Evolutionary conservation across 2,329 filamentous ascomycete genomes (phyloP).

Genomic region (Pleomassaria siparia): DNA sequence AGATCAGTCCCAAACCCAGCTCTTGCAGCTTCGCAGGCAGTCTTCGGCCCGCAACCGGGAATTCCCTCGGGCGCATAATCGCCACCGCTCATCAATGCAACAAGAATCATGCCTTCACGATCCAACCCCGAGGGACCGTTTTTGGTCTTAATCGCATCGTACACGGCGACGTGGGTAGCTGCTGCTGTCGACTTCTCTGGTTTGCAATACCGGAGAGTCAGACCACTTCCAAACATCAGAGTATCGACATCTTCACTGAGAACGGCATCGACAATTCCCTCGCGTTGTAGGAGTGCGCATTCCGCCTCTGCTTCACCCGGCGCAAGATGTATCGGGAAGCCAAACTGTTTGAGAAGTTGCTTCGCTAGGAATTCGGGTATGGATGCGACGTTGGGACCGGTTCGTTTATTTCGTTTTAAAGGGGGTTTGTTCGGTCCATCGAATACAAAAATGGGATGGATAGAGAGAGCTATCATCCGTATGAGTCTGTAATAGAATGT

Average conservation of each 20-base stretch:
- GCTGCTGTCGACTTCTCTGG: slow-evolving; percentile 67
- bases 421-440: slow-evolving; percentile 82
- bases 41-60: slow-evolving; percentile 80
- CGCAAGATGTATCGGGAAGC: slow-evolving; percentile 79
- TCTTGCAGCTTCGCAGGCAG: slow-evolving; percentile 85
- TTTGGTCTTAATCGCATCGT: slow-evolving; percentile 64
- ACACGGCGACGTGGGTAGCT: slow-evolving; percentile 84
- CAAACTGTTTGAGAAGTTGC: slow-evolving; percentile 79
- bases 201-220: slow-evolving; percentile 81
- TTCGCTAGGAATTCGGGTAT: slow-evolving; percentile 77
- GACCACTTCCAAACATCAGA: slow-evolving; percentile 89
- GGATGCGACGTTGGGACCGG: slow-evolving; percentile 63
- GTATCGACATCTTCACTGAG: slow-evolving; percentile 96
- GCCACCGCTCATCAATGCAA: slow-evolving; percentile 92
- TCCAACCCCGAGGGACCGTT: slow-evolving; percentile 65
- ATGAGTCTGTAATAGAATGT: slow-evolving; percentile 91
- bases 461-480: slow-evolving; percentile 72
- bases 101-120: slow-evolving; percentile 85
- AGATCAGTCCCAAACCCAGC: slow-evolving; percentile 82
- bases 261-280: slow-evolving; percentile 75
- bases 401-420: slow-evolving; percentile 83
- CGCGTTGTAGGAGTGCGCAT: slow-evolving; percentile 80
- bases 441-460: slow-evolving; percentile 87
- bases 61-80: slow-evolving; percentile 92
- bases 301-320: slow-evolving; percentile 96